Percentiles rank a stretch among this genome's conserved stretches.
These are phyloP conservation scores for Cladosporium sp. DNA, from an alignment of 2,329 filamentous ascomycete genomes.

Conservation along the genomic window DNA sequence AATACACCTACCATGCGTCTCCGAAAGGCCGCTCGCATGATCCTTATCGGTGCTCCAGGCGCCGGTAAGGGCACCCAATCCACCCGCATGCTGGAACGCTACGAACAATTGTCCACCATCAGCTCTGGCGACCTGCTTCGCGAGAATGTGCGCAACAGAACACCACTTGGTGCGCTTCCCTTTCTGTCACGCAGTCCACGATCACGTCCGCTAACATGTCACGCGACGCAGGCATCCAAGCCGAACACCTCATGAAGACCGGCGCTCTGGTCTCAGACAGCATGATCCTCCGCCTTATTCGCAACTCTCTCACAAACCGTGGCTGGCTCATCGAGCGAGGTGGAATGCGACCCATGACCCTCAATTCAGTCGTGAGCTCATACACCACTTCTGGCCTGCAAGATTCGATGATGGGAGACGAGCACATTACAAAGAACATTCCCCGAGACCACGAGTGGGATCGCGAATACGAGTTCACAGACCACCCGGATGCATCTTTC, in stretches of 20 bases:
- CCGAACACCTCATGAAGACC: constrained; percentile 82
- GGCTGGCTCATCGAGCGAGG: constrained; percentile 68
- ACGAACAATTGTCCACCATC: constrained; percentile 85
- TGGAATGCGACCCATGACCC: constrained; percentile 49
- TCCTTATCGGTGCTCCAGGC: constrained; percentile 92
- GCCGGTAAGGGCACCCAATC: constrained; percentile 95
- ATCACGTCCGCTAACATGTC: constrained; percentile 1
- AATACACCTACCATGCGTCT: constrained; percentile 52
- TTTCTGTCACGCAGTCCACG: background rate
- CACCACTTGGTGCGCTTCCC: constrained; percentile 68
- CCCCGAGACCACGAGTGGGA: constrained; percentile 32
- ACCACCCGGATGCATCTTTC: constrained; percentile 80
- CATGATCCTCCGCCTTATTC: constrained; percentile 89
- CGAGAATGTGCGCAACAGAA: constrained; percentile 87
- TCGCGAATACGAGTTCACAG: constrained; percentile 52
- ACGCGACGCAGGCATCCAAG: constrained; percentile 71
- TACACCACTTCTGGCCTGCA: constrained; percentile 13
- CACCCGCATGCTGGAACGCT: constrained; percentile 80
- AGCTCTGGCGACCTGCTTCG: constrained; percentile 91
- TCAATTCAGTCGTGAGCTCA: constrained; percentile 42
- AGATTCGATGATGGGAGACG: constrained; percentile 31
- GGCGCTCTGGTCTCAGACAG: constrained; percentile 89
- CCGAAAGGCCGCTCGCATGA: constrained; percentile 76
- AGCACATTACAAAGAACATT: constrained; percentile 45
- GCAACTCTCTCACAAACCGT: constrained; percentile 79